Percentiles rank a stretch among this genome's conserved stretches.
Evolutionary conservation across 495 filamentous ascomycete species (phyloP).

Genomic region (Annulohypoxylon stygium): DNA sequence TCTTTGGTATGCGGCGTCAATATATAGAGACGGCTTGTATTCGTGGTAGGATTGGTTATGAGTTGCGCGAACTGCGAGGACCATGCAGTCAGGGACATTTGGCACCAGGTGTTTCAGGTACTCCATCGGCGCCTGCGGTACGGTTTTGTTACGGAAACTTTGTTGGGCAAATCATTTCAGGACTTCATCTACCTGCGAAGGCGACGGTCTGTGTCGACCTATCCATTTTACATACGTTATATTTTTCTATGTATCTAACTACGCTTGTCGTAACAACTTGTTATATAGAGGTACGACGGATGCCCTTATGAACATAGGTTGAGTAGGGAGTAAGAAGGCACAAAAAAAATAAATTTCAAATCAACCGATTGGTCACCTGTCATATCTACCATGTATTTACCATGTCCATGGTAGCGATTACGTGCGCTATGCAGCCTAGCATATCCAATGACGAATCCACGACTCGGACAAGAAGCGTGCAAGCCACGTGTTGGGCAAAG

Average conservation of each 20-base stretch:
- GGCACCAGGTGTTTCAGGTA: conserved; percentile 37
- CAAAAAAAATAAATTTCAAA: conserved; percentile 12
- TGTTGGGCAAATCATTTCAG: conserved; percentile 23
- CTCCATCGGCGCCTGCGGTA: conserved; percentile 14
- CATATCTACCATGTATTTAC: conserved; percentile 10
- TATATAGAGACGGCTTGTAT: conserved; percentile 32
- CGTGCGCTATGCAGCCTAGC: not conserved
- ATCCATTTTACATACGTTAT: conserved; percentile 19
- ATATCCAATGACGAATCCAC: conserved; percentile 20
- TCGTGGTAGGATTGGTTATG: conserved; percentile 20
- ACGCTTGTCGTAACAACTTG: conserved; percentile 28
- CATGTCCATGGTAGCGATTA: not conserved
- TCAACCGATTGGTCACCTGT: not conserved
- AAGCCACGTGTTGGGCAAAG: conserved; percentile 32
- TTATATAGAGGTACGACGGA: conserved; percentile 25
- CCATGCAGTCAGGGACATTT: conserved; percentile 21
- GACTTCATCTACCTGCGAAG: not conserved
- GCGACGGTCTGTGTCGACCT: conserved; percentile 4
- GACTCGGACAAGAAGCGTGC: conserved; percentile 5
- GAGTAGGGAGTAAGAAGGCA: conserved; percentile 12
- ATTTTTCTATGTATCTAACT: conserved; percentile 39
- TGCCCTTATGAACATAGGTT: conserved; percentile 8
- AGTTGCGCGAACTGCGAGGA: conserved; percentile 21
- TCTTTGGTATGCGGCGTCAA: conserved; percentile 36
- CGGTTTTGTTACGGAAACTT: conserved; percentile 11